Conservation (phyloP, 2,329 filamentous ascomycete species). For the Rutstroemia sp. region DNA sequence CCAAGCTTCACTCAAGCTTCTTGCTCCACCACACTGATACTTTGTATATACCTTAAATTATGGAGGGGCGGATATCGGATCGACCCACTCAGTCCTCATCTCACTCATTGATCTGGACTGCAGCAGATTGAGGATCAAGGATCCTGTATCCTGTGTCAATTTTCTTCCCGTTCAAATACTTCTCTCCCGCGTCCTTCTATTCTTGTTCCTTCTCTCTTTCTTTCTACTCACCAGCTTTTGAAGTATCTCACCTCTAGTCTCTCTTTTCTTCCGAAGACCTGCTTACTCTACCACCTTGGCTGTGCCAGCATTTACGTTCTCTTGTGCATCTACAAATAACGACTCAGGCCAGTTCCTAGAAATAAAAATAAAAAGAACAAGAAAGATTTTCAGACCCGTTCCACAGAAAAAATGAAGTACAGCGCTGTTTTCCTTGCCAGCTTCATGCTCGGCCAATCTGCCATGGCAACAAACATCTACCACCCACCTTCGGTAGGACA, state of each 20-base stretch:
- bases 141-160: not conserved
- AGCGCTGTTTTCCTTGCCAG: conserved; percentile 7
- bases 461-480: conserved; percentile 4
- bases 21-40: not conserved
- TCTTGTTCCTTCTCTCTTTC: not conserved
- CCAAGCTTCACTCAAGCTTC: conserved; percentile 4
- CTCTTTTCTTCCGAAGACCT: conserved; percentile 4
- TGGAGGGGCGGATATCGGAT: not conserved
- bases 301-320: conserved; percentile 6
- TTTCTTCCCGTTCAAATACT: conserved; percentile 1
- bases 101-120: not conserved
- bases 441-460: conserved; percentile 8
- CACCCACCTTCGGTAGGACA: conserved; percentile 1
- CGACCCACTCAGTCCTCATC: not conserved
- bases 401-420: conserved; percentile 6
- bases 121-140: no score
- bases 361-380: not conserved
- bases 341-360: conserved; percentile 4
- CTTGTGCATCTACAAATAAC: not conserved
- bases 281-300: conserved; percentile 2
- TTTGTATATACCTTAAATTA: conserved; percentile 5
- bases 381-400: not conserved
- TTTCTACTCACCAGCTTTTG: conserved; percentile 1
- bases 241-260: conserved; percentile 7
- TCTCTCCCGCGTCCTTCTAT: not conserved